Evolutionary conservation across 257 asterid species (phyloP).

Genomic region (Solanum raphanifolium): DNA sequence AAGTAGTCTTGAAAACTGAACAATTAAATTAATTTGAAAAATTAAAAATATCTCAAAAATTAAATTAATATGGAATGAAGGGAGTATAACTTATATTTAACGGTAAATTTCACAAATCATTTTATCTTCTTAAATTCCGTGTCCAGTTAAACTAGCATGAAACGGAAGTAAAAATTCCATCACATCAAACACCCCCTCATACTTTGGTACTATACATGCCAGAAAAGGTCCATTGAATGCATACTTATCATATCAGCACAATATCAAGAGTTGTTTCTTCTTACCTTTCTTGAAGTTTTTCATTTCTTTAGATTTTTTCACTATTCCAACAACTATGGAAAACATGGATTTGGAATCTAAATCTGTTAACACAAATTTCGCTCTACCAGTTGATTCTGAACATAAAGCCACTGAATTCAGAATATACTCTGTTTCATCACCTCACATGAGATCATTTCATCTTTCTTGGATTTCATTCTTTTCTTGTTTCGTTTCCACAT

Average conservation of each 20-base stretch:
- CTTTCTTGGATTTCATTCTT: slow-evolving; percentile 83
- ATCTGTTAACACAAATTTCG: slow-evolving; percentile 20
- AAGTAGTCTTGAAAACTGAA: too few species aligned
- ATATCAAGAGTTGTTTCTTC: neutral
- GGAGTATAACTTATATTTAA: too few species aligned
- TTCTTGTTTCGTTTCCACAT: slow-evolving; percentile 81
- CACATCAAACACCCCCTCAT: neutral
- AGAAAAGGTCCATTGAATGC: neutral
- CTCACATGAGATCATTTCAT: slow-evolving; percentile 88
- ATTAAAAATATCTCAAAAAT: too few species aligned
- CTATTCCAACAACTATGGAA: neutral
- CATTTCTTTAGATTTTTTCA: neutral
- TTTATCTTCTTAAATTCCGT: too few species aligned
- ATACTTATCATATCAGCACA: neutral
- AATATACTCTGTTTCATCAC: slow-evolving; percentile 39
- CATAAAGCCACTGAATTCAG: slow-evolving; percentile 56
- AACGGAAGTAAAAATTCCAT: neutral
- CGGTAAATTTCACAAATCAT: too few species aligned
- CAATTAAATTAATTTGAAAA: too few species aligned
- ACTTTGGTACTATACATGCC: slow-evolving; percentile 5
- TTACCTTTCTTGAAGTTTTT: neutral
- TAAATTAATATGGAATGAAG: too few species aligned
- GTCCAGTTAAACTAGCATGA: neutral
- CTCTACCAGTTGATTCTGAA: slow-evolving; percentile 71
- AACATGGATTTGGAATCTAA: neutral